Evolutionary conservation across 148 eudicot species (phyloP).

Genomic region (Cornus florida): DNA sequence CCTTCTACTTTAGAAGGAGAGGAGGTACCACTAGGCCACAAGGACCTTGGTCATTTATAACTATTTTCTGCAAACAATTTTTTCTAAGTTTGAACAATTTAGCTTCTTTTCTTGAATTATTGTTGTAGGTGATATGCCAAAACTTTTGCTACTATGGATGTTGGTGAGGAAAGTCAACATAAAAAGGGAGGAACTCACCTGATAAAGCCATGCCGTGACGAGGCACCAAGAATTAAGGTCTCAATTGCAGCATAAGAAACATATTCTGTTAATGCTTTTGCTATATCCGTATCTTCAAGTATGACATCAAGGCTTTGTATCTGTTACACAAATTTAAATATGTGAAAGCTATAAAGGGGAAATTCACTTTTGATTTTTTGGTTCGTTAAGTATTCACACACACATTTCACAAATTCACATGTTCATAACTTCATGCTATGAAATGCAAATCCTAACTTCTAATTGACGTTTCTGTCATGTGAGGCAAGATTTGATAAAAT

Average conservation of each 20-base stretch:
- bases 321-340: conserved; percentile 30
- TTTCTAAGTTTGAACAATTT: no score
- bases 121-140: no score
- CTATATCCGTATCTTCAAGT: conserved; percentile 65
- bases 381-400: no score
- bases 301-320: conserved; percentile 70
- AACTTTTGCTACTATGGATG: no score
- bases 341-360: background rate
- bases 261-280: conserved; percentile 67
- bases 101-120: no score
- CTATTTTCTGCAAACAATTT: no score
- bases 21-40: no score
- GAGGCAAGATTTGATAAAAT: no score
- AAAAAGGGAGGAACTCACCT: conserved; percentile 39
- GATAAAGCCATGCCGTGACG: conserved; percentile 66
- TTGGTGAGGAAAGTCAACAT: background rate
- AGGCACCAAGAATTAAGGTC: conserved; percentile 73
- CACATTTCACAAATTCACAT: no score
- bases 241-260: conserved; percentile 70
- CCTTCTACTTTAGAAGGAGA: no score
- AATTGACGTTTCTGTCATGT: background rate
- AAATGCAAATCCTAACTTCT: background rate
- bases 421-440: background rate
- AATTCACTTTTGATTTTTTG: no score
- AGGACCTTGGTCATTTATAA: no score